phyloP scores from a whole-genome alignment of 805 yeast species.

The Wickerhamiella sorbophila region DNA sequence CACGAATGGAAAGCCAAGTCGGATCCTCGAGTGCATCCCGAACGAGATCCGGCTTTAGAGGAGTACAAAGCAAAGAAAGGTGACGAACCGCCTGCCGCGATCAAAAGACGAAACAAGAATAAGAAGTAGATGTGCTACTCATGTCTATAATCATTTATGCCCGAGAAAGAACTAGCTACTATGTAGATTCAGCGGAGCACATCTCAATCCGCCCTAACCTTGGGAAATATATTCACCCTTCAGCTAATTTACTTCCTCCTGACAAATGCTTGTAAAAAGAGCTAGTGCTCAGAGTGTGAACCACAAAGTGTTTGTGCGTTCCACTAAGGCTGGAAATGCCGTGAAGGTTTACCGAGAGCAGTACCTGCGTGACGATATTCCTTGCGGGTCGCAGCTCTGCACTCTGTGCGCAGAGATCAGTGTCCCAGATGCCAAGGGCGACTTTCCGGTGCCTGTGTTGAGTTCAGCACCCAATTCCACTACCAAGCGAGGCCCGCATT shows the following conservation, averaged over 20 bases:
- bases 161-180: not conserved
- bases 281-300: constrained; percentile 17
- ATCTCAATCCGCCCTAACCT: too few relatives aligned
- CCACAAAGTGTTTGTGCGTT: constrained; percentile 74
- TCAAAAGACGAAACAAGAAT: not conserved
- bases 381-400: constrained; percentile 72
- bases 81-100: not conserved
- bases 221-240: not conserved
- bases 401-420: constrained; percentile 39
- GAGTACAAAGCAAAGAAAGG: not conserved
- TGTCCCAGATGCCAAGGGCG: constrained; percentile 43
- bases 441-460: constrained; percentile 50
- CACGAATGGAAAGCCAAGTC: constrained; percentile 16
- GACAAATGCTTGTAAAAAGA: constrained; percentile 6
- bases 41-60: not conserved
- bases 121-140: not conserved
- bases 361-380: constrained; percentile 80
- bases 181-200: too few relatives aligned
- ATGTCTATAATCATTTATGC: too few relatives aligned
- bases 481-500: constrained; percentile 49
- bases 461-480: constrained; percentile 42
- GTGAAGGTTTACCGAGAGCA: constrained; percentile 88
- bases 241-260: not conserved
- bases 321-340: constrained; percentile 72
- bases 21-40: not conserved